Base-by-base conservation (phyloP, 2,329 filamentous ascomycete species). In the Penicillium palitans region DNA sequence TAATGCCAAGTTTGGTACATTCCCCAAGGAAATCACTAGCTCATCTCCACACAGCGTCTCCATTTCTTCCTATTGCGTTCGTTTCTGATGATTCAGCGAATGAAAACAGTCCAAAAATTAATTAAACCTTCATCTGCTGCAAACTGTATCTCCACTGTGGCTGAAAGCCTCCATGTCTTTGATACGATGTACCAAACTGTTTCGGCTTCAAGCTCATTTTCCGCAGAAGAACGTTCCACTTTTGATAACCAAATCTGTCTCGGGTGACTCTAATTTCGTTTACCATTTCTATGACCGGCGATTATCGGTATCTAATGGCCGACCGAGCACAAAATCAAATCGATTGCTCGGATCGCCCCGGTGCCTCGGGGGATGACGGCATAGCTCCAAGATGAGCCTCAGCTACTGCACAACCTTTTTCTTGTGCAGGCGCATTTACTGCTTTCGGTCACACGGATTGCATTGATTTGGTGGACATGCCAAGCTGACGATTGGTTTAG, bases 381-480 rank as follows among this genome's bases (percentile, higher is more conserved):
- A 60, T 64, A 59, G 47, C 41, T 63, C 58, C 21, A 41, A 33
- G 17, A 48, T 42, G 59, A 66, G 65, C 61, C 64, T 66, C 64
- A 66, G 41, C 27, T 33, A 46, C 40, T 13, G 17, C 37, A 49
- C 41, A 13, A 9, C 25, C 25, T 13, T 15, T 24, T 13, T 40
- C 27, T 33, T 45, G 35, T 25, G n/a, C 42, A 46, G 33, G 24
- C 19, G 45, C 45, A 33, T 29, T 33, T 31, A 19, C 52, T 50
- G 25, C 24, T 39, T 21, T 8, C 5, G 19, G 24, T 27, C 53
- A 24, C 21, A 9, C 15, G 3, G 19, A 33, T 33, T 41, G 33
- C 27, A 48, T 33, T 25, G 17, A 33, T 49, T n/a, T 21, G 15
- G 17, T 19, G 31, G 29, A 42, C 33, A 42, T 7, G 2, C 17